These are phyloP conservation scores for Cordia subcordata DNA, from an alignment of 257 asterid genomes.

Conservation along the genomic window DNA sequence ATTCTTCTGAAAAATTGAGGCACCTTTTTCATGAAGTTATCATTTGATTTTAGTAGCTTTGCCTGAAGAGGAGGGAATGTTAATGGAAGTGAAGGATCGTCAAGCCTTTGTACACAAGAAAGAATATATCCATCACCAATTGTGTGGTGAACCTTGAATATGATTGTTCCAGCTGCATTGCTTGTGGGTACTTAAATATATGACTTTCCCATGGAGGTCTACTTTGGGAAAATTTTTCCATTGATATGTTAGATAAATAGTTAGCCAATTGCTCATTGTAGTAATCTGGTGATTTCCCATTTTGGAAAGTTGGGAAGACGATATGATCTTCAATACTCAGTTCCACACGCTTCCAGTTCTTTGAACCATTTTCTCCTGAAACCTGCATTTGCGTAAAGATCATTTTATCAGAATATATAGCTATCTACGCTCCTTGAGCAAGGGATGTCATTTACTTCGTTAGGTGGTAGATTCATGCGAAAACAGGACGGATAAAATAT, in stretches of 20 bases:
- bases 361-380: too few relatives aligned
- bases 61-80: conserved; percentile 22
- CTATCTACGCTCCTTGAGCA: too few relatives aligned
- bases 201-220: conserved; percentile 42
- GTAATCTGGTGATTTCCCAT: conserved; percentile 21
- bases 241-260: conserved; percentile 25
- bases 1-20: conserved; percentile 15
- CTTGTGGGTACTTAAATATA: conserved; percentile 31
- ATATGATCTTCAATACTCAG: conserved; percentile 28
- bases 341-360: too few relatives aligned
- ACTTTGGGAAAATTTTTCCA: conserved; percentile 28
- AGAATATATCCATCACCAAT: conserved; percentile 43
- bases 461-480: too few relatives aligned
- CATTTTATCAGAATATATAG: too few relatives aligned
- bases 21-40: conserved; percentile 3
- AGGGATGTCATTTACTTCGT: too few relatives aligned
- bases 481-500: too few relatives aligned
- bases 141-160: conserved; percentile 37
- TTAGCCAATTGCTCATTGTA: conserved; percentile 34
- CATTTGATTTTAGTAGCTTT: neutral
- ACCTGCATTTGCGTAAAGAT: too few relatives aligned
- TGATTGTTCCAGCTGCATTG: conserved; percentile 30
- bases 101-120: conserved; percentile 38
- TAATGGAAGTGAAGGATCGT: conserved; percentile 34
- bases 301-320: conserved; percentile 18